Evolutionary conservation across 2,329 filamentous ascomycete genomes (phyloP), one percentile per base, ranked within the genome.

Genomic region (Berkeleyomyces rouxiae): DNA sequence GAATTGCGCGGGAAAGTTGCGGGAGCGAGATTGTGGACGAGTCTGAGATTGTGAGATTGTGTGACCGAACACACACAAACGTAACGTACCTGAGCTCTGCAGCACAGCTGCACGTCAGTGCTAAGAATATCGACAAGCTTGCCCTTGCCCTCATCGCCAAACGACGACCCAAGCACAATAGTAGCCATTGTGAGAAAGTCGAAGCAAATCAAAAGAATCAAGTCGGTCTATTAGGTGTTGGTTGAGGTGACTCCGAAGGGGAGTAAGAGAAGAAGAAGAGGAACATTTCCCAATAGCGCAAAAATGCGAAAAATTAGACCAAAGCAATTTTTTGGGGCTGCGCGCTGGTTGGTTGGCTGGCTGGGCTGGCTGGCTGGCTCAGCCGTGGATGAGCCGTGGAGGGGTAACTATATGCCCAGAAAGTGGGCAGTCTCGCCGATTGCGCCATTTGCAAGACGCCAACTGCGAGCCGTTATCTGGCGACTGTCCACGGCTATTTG

Each of bases 71-170:
- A 44, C 16, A 37, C 16, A 31, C n/a, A 33, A 37, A n/a, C 11
- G 42, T 58, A 43, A 53, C 61, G 23, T 63, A 65, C 61, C 61
- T 63, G 64, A 61, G 61, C 64, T 61, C 63, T 62, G 63, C 63
- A 65, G 63, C 63, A 65, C 60, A 65, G 63, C 63, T 65, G 63
- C 60, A 65, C 63, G 49, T 65, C 63, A 61, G 55, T 58, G 57
- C 61, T 61, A 11, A 65, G 61, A 59, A 65, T 63, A 59, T 63
- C 61, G 53, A 59, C 57, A 63, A 65, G 61, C 58, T 65, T 63
- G 49, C 64, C 64, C 64, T 65, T 65, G 63, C 63, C 63, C 57
- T 65, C 63, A 44, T 65, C 63, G 63, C 63, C 63, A 61, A 65
- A 65, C 40, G 61, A 63, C 58, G 64, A 65, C 40, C 64, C 64